These are phyloP conservation scores for Ophiognomonia clavigignenti-juglandacearum DNA, from an alignment of 2,329 filamentous ascomycete genomes.

Conservation along the genomic window DNA sequence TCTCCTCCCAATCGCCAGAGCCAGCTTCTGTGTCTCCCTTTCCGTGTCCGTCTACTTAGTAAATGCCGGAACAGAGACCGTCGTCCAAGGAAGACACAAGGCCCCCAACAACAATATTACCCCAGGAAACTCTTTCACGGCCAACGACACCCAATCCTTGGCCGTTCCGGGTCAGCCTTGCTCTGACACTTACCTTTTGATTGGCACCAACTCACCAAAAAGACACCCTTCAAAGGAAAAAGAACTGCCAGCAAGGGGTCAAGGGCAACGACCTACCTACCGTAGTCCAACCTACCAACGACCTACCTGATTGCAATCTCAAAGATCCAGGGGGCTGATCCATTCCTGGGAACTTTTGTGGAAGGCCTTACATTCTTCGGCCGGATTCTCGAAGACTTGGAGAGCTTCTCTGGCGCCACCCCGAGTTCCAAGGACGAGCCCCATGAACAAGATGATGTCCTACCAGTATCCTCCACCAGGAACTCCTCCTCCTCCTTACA, in stretches of 20 bases:
- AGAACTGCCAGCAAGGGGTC: no score
- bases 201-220: no score
- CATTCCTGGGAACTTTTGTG: background rate
- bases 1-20: conserved; percentile 3
- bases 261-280: conserved; percentile 1
- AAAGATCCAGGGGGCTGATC: background rate
- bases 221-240: background rate
- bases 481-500: conserved; percentile 32
- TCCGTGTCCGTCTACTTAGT: conserved; percentile 13
- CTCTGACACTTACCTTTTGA: background rate
- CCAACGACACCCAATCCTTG: background rate
- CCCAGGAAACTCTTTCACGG: background rate
- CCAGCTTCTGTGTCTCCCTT: conserved; percentile 5
- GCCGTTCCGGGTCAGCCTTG: background rate
- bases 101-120: background rate
- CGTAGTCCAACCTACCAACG: no score
- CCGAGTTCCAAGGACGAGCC: conserved; percentile 14
- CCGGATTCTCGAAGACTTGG: conserved; percentile 3
- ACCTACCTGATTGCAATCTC: background rate
- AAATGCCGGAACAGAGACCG: conserved; percentile 9
- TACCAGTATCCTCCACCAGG: conserved; percentile 39
- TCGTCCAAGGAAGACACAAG: background rate
- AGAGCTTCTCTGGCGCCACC: background rate
- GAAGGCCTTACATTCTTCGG: conserved; percentile 6
- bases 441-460: conserved; percentile 41